Evolutionary conservation across 164 flowering plant species (phyloP), one percentile per base, ranked within the genome.

Genomic region (Euptelea pleiosperma): DNA sequence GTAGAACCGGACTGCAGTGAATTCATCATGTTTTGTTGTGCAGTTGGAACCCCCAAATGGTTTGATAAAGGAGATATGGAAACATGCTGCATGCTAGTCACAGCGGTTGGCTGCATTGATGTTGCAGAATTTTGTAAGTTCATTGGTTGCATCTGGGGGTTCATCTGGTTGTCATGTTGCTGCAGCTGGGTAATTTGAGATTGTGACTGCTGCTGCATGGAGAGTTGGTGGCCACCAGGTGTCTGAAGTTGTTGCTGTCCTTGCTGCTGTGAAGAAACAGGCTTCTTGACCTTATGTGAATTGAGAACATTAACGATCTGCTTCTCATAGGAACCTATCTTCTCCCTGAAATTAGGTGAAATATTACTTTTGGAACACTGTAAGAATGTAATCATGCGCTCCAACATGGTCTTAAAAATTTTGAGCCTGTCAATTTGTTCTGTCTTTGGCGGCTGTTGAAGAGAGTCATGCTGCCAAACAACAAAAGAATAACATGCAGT

Each of bases 141-240:
- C 74, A 70, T 68, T 41, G 85, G 52, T 56, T 82, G 96, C 74
- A 89, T 56, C 62, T 78, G 91, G 3, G 83, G 65, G 52, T 82
- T 87, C 77, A 79, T 67, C 67, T 83, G 91, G 66, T 62, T 79
- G 26, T 91, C 96, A 73, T 82, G 86, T 24, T 83, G 68, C 55
- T 82, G 91, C 37, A 64, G 64, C 65, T 81, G 89, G 55, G 69
- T 44, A 49, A 70, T 68, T 58, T 87, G 96, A 49, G 86, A 67
- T 48, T 77, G 85, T 22, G 74, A 39, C 28, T 72, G 63, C 56
- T 85, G 91, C 59, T 76, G 83, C 73, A 82, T 63, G 43, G 77
- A 30, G 12, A 80, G 87, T 70, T 74, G 59, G 50, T 81, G 86
- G 56, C 58, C 68, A 39, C 57, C 62, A 58, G 84, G 30, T 42